Base-by-base conservation (phyloP, 176 grass and related monocot genomes). In the Calamus simplicifolius region DNA sequence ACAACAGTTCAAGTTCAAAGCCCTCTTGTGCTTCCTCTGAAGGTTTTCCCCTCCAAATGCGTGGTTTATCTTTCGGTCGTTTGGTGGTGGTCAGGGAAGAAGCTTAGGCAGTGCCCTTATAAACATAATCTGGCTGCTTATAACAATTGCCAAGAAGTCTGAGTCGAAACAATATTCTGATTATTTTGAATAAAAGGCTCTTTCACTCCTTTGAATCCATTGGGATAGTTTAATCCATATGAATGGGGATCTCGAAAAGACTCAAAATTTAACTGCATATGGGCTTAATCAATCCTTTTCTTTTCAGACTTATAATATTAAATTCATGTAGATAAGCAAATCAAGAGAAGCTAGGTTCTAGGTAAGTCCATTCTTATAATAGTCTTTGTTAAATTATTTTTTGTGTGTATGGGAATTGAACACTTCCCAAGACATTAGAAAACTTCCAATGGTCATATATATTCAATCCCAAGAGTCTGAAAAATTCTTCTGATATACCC, bases 381-480 rank as follows among this genome's bases (percentile, higher is more conserved):
- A 28, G 28, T 60, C 19, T 54, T 26, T 54, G 4, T 48, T 81
- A 25, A 57, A 52, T 80, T 74, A 43, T 81, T 59, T 59, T 67
- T 62, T 76, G 6, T 79, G 35, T 43, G 35, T 1, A 13, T 43
- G 26, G 73, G 54, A 56, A 66, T 13, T 54, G 48, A 76, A 71
- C 84, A 80, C 77, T 83, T 89, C 72, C 79, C 88, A 63, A 92
- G 16, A 62, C 57, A 63, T 60, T 66, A 79, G 55, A 70, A 59
- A 55, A 38, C 35, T 12, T 12, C 10, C 6, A 10, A 1, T 43
- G 12, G 35, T 43, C 59, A 28, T 56, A 70, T 59, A 70, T 58
- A 63, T 76, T 58, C 53, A 70, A 82, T 67, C 72, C 77, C 63
- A 75, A 70, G 58, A 81, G 69, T 54, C 26, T 75, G 68, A 23